Evolutionary conservation across 495 filamentous ascomycete genomes (phyloP).

Genomic region (Penicillium parvum): DNA sequence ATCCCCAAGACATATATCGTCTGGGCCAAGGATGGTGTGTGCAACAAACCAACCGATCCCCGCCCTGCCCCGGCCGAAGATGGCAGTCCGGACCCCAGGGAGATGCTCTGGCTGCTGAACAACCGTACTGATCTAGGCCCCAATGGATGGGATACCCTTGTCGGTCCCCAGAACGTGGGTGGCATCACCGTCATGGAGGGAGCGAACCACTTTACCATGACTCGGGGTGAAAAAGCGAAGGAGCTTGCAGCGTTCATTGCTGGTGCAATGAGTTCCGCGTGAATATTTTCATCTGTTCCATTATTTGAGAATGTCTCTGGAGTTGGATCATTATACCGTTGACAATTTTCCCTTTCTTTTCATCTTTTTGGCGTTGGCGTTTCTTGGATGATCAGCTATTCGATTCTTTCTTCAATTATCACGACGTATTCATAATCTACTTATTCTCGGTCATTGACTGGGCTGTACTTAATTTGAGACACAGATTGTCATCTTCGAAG

Average conservation of each 20-base stretch:
- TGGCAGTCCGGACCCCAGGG: slow-evolving; percentile 45
- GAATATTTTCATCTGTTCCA: slow-evolving; percentile 1
- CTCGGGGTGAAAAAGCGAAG: slow-evolving; percentile 32
- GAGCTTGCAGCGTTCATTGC: slow-evolving; percentile 35
- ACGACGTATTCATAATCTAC: slow-evolving; percentile 7
- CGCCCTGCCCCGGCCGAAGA: slow-evolving; percentile 64
- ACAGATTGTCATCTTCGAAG: no score
- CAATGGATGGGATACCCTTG: slow-evolving; percentile 74
- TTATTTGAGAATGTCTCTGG: background rate
- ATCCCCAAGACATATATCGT: slow-evolving; percentile 62
- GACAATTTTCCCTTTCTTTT: background rate
- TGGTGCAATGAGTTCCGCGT: slow-evolving; percentile 19
- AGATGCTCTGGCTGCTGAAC: slow-evolving; percentile 75
- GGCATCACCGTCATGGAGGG: slow-evolving; percentile 48
- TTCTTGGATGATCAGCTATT: no score
- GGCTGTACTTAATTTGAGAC: no score
- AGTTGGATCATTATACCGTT: background rate
- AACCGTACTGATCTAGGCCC: slow-evolving; percentile 74
- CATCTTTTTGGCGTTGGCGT: background rate
- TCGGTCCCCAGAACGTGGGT: slow-evolving; percentile 61
- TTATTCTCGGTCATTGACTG: background rate
- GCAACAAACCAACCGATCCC: slow-evolving; percentile 62
- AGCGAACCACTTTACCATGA: slow-evolving; percentile 45
- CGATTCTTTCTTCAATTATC: slow-evolving; percentile 2
- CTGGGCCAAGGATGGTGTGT: slow-evolving; percentile 81